phyloP scores from a whole-genome alignment of 352 stramenopile species.

The Pythium volutum region DNA sequence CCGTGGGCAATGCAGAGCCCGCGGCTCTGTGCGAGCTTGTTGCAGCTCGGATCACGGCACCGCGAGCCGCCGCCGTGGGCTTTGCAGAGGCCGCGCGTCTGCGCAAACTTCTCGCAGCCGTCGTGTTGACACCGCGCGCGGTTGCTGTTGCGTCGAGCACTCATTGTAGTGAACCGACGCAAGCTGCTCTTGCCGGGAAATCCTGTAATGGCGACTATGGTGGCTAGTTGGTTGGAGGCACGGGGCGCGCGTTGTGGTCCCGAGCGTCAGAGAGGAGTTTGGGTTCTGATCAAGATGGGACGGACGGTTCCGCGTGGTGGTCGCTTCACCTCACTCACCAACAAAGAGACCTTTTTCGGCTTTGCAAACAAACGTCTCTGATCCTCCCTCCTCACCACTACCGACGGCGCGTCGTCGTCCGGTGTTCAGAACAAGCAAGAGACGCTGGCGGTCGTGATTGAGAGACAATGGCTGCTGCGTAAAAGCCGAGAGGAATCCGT shows the following conservation, averaged over 20 bases:
- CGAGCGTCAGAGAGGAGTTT: too few species aligned
- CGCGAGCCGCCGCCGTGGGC: constrained; percentile 79
- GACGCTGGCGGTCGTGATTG: constrained; percentile 2
- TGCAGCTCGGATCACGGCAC: constrained; percentile 71
- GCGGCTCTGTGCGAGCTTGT: constrained; percentile 77
- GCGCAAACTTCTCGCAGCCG: constrained; percentile 82
- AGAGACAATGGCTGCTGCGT: constrained; percentile 5
- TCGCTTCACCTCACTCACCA: constrained; percentile 5
- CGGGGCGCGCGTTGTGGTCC: neutral
- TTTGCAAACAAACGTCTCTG: neutral
- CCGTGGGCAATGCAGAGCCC: constrained; percentile 80
- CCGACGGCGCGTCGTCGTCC: neutral
- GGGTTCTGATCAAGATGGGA: constrained; percentile 27
- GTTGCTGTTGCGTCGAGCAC: constrained; percentile 54
- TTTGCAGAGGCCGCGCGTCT: constrained; percentile 79
- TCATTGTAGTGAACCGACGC: constrained; percentile 17
- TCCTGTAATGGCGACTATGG: constrained; percentile 34
- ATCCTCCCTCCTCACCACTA: too few species aligned
- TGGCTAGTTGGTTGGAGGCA: constrained; percentile 16
- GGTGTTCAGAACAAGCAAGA: constrained; percentile 13
- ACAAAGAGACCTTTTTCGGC: neutral
- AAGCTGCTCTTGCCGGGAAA: constrained; percentile 10
- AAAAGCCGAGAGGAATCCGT: constrained; percentile 1
- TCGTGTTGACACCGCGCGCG: constrained; percentile 70
- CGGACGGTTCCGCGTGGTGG: constrained; percentile 2